phyloP scores from a whole-genome alignment of 139 green algal genomes.

The Chlorella sp. region DNA sequence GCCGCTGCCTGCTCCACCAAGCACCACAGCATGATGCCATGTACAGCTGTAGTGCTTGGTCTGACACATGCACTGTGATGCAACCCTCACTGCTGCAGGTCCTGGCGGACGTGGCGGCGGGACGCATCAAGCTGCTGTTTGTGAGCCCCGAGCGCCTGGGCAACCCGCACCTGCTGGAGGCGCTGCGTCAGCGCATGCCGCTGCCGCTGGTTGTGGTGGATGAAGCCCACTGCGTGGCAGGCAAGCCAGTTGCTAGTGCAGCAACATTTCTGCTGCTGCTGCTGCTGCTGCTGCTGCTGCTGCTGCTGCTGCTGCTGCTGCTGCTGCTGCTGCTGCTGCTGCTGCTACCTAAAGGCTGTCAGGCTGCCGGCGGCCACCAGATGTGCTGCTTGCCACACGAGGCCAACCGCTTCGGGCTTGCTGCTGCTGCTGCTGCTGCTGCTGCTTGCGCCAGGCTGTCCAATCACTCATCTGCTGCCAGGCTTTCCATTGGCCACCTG shows the following conservation, averaged over 20 bases:
- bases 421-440: too few species aligned
- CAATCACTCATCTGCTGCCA: too few species aligned
- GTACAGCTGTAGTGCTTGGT: too few species aligned
- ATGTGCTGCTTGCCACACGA: too few species aligned
- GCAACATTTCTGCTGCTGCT: too few species aligned
- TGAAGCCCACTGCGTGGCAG: constrained; percentile 89
- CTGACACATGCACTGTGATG: not conserved
- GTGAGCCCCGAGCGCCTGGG: constrained; percentile 90
- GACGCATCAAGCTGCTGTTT: constrained; percentile 81
- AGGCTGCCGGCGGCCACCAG: too few species aligned
- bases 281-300: too few species aligned
- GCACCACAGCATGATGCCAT: not conserved
- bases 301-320: too few species aligned
- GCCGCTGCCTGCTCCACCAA: not conserved
- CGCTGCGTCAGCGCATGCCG: constrained; percentile 57
- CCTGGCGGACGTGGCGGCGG: constrained; percentile 31
- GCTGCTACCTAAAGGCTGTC: too few species aligned
- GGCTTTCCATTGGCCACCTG: too few species aligned
- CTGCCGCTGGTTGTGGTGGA: constrained; percentile 79
- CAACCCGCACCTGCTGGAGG: constrained; percentile 69
- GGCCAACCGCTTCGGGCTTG: too few species aligned
- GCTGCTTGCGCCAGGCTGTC: not conserved
- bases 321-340: too few species aligned
- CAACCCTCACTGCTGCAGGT: not conserved
- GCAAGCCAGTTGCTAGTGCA: not conserved